Conservation (phyloP, 257 asterid genomes). For the Nicotiana sylvestris region DNA sequence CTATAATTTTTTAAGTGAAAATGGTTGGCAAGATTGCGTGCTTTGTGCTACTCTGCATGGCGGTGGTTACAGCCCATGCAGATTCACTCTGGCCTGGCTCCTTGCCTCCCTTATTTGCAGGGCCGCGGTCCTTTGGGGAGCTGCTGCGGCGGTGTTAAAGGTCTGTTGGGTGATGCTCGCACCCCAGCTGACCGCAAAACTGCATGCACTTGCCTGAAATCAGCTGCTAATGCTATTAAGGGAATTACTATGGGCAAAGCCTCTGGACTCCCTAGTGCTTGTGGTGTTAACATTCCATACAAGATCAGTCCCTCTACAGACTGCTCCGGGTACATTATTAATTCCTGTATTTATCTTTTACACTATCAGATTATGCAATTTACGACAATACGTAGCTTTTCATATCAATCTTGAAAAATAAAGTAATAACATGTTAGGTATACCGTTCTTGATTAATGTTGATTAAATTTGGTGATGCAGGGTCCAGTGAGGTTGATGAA, state of each 20-base stretch:
- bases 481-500: background rate
- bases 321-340: slow-evolving; percentile 14
- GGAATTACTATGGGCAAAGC: background rate
- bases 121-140: background rate
- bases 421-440: too few relatives aligned
- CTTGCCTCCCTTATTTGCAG: slow-evolving; percentile 4
- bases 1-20: background rate
- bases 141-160: slow-evolving; percentile 9
- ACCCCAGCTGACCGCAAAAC: slow-evolving; percentile 14
- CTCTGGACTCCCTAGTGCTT: background rate
- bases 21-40: background rate
- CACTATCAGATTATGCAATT: too few relatives aligned
- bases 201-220: too few relatives aligned
- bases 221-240: background rate
- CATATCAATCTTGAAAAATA: too few relatives aligned
- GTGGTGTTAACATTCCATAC: background rate
- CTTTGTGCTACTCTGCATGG: background rate
- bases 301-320: slow-evolving; percentile 15
- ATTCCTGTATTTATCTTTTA: too few relatives aligned
- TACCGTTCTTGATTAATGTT: background rate
- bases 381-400: too few relatives aligned
- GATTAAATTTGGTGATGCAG: background rate
- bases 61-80: background rate
- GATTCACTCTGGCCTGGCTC: background rate
- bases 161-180: background rate